Percentiles rank a stretch among this genome's conserved stretches.
Conservation (phyloP, 495 filamentous ascomycete genomes). For the Aspergillus haitiensis region DNA sequence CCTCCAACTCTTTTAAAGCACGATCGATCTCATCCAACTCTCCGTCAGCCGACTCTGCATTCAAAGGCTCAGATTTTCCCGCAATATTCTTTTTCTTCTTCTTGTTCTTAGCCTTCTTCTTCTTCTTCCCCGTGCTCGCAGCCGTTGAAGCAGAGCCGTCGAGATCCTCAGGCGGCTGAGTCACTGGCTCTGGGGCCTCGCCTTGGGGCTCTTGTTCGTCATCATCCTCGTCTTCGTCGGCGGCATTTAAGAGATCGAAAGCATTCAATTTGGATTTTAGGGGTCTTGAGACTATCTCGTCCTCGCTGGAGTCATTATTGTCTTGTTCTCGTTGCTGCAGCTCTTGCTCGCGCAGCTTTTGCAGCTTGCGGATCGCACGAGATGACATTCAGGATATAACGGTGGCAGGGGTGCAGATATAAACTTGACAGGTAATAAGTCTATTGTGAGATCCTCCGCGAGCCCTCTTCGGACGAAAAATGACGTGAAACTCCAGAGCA, state of each 20-base stretch:
- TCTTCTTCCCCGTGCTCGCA: slow-evolving; percentile 30
- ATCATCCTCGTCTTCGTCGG: slow-evolving; percentile 65
- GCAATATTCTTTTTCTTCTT: slow-evolving; percentile 44
- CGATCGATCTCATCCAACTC: slow-evolving; percentile 79
- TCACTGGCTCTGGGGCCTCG: slow-evolving; percentile 33
- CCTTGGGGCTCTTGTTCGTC: slow-evolving; percentile 47
- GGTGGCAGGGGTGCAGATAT: background rate
- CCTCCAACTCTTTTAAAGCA: slow-evolving; percentile 65
- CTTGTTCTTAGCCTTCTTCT: slow-evolving; percentile 53
- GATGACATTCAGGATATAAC: slow-evolving; percentile 63
- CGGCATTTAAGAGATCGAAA: slow-evolving; percentile 54
- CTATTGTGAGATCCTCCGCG: background rate
- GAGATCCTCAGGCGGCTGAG: slow-evolving; percentile 31
- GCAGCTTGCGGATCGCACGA: slow-evolving; percentile 74
- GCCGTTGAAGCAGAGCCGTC: slow-evolving; percentile 30
- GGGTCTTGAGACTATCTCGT: slow-evolving; percentile 37
- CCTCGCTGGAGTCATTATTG: slow-evolving; percentile 54
- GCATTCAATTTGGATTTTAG: slow-evolving; percentile 49
- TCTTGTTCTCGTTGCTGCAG: slow-evolving; percentile 53
- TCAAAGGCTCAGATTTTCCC: slow-evolving; percentile 14
- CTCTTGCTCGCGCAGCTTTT: slow-evolving; percentile 64
- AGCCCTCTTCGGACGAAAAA: background rate
- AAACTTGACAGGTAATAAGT: background rate
- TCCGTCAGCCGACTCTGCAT: slow-evolving; percentile 31
- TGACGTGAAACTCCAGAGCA: background rate